Percentiles rank a stretch among this genome's conserved stretches.
Conservation (phyloP, 495 filamentous ascomycete species). For the Monascus purpureus region DNA sequence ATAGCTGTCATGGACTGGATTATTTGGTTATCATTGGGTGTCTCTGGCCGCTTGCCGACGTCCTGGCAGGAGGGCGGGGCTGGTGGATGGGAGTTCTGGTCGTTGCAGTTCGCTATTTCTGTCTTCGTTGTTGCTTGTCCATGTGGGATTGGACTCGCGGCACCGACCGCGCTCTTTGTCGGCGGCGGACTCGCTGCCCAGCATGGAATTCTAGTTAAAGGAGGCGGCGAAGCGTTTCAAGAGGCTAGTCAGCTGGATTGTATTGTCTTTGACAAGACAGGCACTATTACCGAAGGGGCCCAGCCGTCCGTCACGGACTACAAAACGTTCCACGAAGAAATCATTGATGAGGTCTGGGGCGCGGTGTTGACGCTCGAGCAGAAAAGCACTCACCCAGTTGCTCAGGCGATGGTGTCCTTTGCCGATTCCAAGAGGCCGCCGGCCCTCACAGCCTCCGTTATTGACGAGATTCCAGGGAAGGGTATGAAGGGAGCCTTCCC, state of each 20-base stretch:
- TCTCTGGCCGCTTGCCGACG: conserved; percentile 48
- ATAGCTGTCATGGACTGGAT: conserved; percentile 73
- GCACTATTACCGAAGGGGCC: conserved; percentile 77
- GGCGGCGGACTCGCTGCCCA: conserved; percentile 79
- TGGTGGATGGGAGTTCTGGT: conserved; percentile 78
- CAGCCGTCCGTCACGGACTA: conserved; percentile 67
- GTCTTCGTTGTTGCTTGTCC: conserved; percentile 95
- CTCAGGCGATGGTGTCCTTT: conserved; percentile 61
- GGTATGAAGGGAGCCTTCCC: conserved; percentile 62
- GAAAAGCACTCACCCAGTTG: conserved; percentile 76
- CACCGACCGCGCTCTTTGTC: conserved; percentile 90
- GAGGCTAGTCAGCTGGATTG: conserved; percentile 76
- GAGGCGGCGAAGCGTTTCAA: conserved; percentile 89
- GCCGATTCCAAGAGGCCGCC: conserved; percentile 20
- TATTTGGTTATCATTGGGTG: conserved; percentile 66
- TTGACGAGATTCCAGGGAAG: conserved; percentile 67
- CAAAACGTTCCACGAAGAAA: conserved; percentile 33
- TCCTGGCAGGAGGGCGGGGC: conserved; percentile 51
- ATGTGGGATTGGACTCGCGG: conserved; percentile 82
- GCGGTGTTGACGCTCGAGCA: conserved; percentile 61
- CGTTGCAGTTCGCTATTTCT: conserved; percentile 81
- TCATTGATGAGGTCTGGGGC: conserved; percentile 28
- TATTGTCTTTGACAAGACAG: conserved; percentile 94
- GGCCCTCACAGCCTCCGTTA: conserved; percentile 21
- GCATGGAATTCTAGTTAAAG: conserved; percentile 81